These are phyloP conservation scores for Hypomyces rosellus DNA, from an alignment of 2,329 filamentous ascomycete species.

Conservation along the genomic window DNA sequence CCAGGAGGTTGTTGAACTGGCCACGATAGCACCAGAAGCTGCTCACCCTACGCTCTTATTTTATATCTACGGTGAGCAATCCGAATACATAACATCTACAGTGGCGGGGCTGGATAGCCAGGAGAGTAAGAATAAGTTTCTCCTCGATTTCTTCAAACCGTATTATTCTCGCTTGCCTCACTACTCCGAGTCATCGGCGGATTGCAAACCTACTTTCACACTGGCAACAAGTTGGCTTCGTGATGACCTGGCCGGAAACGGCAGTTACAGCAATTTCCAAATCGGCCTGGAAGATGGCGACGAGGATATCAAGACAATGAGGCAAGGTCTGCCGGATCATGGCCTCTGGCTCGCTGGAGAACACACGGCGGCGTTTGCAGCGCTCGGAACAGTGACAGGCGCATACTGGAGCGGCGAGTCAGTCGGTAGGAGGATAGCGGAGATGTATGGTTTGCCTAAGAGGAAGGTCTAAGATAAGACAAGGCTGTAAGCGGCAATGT, in stretches of 20 bases:
- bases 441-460: constrained; percentile 39
- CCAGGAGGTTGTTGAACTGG: constrained; percentile 72
- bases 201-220: constrained; percentile 57
- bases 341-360: constrained; percentile 85
- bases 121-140: constrained; percentile 43
- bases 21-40: constrained; percentile 50
- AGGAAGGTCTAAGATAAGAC: background rate
- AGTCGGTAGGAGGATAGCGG: constrained; percentile 59
- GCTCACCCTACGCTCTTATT: constrained; percentile 81
- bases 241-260: constrained; percentile 73
- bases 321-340: constrained; percentile 55
- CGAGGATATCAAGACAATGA: constrained; percentile 60
- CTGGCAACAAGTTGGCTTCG: constrained; percentile 72
- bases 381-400: constrained; percentile 79
- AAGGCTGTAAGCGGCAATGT: too few relatives aligned
- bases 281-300: constrained; percentile 65
- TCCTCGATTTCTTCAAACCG: constrained; percentile 65
- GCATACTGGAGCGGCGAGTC: constrained; percentile 88
- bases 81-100: constrained; percentile 44
- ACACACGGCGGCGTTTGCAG: constrained; percentile 85
- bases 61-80: constrained; percentile 65
- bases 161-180: constrained; percentile 72
- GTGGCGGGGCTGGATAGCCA: constrained; percentile 36
- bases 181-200: constrained; percentile 46
- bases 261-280: constrained; percentile 83